Conservation (phyloP, 306 rosid genomes). For the Rubus idaeus region DNA sequence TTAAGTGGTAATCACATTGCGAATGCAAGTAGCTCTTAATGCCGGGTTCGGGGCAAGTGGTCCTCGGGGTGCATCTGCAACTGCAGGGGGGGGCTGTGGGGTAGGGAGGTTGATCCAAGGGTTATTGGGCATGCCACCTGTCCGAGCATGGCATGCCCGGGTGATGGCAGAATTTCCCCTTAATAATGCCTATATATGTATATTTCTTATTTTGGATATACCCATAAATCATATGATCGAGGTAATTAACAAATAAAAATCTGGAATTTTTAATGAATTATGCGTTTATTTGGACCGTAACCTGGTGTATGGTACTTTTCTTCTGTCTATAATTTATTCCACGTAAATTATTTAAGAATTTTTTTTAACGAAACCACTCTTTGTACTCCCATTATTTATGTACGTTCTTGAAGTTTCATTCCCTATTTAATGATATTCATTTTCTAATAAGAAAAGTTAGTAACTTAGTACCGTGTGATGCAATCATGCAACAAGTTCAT, state of each 20-base stretch:
- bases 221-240: neutral
- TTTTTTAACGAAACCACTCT: too few relatives aligned
- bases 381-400: neutral
- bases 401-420: neutral
- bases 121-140: too few relatives aligned
- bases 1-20: neutral
- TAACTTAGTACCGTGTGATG: neutral
- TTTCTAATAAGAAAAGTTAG: neutral
- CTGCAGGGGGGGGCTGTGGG: too few relatives aligned
- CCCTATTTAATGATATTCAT: neutral
- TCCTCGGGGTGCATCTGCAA: too few relatives aligned
- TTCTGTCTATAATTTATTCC: neutral
- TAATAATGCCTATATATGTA: too few relatives aligned
- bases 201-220: neutral
- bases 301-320: neutral
- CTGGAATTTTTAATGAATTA: too few relatives aligned
- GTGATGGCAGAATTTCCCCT: too few relatives aligned
- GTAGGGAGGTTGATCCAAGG: too few relatives aligned
- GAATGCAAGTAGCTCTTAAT: neutral
- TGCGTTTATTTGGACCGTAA: neutral
- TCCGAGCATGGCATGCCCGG: too few relatives aligned
- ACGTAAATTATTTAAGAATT: neutral
- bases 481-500: constrained; percentile 2
- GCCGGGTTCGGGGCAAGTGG: too few relatives aligned
- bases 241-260: neutral